Conservation (phyloP, 1,284 basidiomycete species). For the Trichosporon ovoides region DNA sequence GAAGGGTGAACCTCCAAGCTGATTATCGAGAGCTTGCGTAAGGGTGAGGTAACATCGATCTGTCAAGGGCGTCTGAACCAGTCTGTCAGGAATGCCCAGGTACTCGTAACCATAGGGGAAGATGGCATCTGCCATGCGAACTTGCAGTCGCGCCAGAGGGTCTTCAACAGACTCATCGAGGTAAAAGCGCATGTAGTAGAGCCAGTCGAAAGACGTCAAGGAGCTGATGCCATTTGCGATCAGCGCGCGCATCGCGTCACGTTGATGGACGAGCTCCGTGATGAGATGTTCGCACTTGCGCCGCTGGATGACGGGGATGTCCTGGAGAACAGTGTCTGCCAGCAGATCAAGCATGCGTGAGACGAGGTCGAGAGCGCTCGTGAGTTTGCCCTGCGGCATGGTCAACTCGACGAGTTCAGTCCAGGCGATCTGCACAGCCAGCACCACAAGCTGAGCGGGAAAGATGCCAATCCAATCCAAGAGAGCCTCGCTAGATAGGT, state of each 20-base stretch:
- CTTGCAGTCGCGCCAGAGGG: slow-evolving; percentile 70
- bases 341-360: slow-evolving; percentile 83
- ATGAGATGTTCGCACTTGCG: slow-evolving; percentile 98
- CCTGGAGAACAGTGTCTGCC: slow-evolving; percentile 89
- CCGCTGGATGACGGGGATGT: slow-evolving; percentile 79
- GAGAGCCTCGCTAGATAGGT: slow-evolving; percentile 59
- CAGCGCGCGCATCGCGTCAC: slow-evolving; percentile 83
- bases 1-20: slow-evolving; percentile 94
- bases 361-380: slow-evolving; percentile 65
- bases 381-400: slow-evolving; percentile 58
- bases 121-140: slow-evolving; percentile 82
- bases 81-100: slow-evolving; percentile 89
- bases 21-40: slow-evolving; percentile 90
- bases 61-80: slow-evolving; percentile 98
- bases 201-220: slow-evolving; percentile 77
- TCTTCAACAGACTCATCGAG: slow-evolving; percentile 65
- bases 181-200: slow-evolving; percentile 99
- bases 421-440: slow-evolving; percentile 93
- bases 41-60: slow-evolving; percentile 94
- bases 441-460: slow-evolving; percentile 90
- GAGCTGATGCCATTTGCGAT: slow-evolving; percentile 63
- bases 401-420: slow-evolving; percentile 75
- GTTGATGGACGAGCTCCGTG: slow-evolving; percentile 96
- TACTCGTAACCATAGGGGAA: slow-evolving; percentile 99
- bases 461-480: slow-evolving; percentile 87